phyloP scores from a whole-genome alignment of 2,329 filamentous ascomycete species.

The Colletotrichum tropicicola region DNA sequence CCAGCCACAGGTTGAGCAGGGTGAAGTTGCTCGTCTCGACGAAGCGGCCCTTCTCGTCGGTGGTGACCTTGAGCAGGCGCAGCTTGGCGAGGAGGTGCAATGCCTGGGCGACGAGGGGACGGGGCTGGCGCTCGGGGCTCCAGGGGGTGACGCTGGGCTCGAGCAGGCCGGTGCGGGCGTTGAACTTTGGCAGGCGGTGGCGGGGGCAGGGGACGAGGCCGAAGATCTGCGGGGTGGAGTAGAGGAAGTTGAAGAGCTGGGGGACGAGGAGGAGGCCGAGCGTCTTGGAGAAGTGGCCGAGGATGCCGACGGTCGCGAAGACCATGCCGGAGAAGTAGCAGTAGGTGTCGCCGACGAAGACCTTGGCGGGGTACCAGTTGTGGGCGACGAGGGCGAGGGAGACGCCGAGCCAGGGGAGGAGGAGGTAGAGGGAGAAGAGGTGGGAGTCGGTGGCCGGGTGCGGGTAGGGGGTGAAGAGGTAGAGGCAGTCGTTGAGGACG shows the following conservation, averaged over 20 bases:
- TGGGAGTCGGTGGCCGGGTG: slow-evolving; percentile 97
- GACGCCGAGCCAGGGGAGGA: slow-evolving; percentile 93
- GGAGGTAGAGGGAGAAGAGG: slow-evolving; percentile 92
- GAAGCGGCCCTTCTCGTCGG: slow-evolving; percentile 75
- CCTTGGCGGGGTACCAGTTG: slow-evolving; percentile 95
- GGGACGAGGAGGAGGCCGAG: slow-evolving; percentile 89
- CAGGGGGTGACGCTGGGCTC: slow-evolving; percentile 88
- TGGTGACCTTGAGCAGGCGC: slow-evolving; percentile 68
- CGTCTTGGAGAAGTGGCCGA: slow-evolving; percentile 98
- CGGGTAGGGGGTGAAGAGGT: slow-evolving; percentile 83
- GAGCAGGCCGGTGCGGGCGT: slow-evolving; percentile 82
- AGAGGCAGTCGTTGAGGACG: slow-evolving; percentile 86
- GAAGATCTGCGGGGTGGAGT: slow-evolving; percentile 92
- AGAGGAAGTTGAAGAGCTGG: slow-evolving; percentile 96
- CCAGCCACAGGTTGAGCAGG: slow-evolving; percentile 93
- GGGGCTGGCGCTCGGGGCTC: slow-evolving; percentile 73
- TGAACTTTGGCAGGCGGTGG: slow-evolving; percentile 90
- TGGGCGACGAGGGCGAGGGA: slow-evolving; percentile 86
- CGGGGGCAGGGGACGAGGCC: slow-evolving; percentile 90
- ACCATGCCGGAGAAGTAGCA: slow-evolving; percentile 99
- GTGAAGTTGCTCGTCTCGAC: slow-evolving; percentile 90
- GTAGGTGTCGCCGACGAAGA: slow-evolving; percentile 98
- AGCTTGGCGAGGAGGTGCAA: slow-evolving; percentile 76
- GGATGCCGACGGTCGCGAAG: slow-evolving; percentile 94
- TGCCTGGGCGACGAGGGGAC: slow-evolving; percentile 65